These are phyloP conservation scores for Lotmaria passim DNA, from an alignment of 208 protist species.

Conservation along the genomic window DNA sequence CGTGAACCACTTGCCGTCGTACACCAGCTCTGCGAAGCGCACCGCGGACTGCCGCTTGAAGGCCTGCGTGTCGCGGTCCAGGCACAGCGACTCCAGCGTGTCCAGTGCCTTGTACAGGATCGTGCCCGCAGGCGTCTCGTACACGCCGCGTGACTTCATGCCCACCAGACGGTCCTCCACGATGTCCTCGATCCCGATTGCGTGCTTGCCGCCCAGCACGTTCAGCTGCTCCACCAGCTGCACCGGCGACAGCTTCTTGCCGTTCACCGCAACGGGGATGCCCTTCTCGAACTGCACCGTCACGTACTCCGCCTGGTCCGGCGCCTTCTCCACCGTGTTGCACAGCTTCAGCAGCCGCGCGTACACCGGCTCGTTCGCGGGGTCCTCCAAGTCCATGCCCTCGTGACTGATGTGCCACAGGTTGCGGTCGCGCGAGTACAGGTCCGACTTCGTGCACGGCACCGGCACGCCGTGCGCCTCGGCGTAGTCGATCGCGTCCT, in stretches of 20 bases:
- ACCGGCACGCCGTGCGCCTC: slow-evolving; percentile 38
- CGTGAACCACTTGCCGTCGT: slow-evolving; percentile 43
- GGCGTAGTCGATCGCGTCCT: slow-evolving; percentile 41
- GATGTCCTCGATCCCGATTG: slow-evolving; percentile 39
- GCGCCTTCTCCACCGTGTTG: slow-evolving; percentile 34
- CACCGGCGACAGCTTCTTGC: slow-evolving; percentile 20
- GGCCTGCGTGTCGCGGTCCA: slow-evolving; percentile 36
- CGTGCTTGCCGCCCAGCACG: too few species aligned
- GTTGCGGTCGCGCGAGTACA: slow-evolving; percentile 36
- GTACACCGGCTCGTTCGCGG: slow-evolving; percentile 33
- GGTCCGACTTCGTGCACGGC: slow-evolving; percentile 35
- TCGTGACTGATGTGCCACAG: slow-evolving; percentile 43
- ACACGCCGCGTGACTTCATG: slow-evolving; percentile 43
- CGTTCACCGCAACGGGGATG: slow-evolving; percentile 30
- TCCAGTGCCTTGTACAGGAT: slow-evolving; percentile 40
- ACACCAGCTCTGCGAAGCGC: slow-evolving; percentile 38
- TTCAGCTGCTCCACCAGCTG: slow-evolving; percentile 34
- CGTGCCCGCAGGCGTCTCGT: slow-evolving; percentile 35
- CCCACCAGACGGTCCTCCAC: slow-evolving; percentile 38
- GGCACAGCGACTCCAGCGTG: slow-evolving; percentile 29
- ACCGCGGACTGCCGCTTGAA: slow-evolving; percentile 38
- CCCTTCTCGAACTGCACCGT: slow-evolving; percentile 30
- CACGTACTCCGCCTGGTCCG: slow-evolving; percentile 29
- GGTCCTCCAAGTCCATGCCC: slow-evolving; percentile 38
- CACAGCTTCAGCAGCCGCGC: slow-evolving; percentile 27